A percentile compares a stretch with the other conserved stretches of the same genome.
phyloP scores from a whole-genome alignment of 139 green algal species.

The Tetraselmis chui region DNA sequence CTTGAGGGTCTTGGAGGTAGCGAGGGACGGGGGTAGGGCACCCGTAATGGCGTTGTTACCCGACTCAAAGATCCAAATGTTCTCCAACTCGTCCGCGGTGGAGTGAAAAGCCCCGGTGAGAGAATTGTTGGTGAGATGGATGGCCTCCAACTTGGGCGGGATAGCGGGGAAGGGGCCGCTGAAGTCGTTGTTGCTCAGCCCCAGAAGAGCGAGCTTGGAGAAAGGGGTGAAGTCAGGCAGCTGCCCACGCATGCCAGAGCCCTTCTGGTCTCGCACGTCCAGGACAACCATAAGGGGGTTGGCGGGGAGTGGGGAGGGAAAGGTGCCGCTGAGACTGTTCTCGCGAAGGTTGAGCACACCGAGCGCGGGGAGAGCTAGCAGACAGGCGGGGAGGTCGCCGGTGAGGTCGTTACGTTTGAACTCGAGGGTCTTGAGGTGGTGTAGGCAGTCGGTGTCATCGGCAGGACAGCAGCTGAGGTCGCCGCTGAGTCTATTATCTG shows the following conservation, averaged over 20 bases:
- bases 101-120: not conserved
- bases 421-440: not conserved
- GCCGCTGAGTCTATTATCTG: not conserved
- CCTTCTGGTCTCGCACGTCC: not conserved
- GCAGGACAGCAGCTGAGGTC: not conserved
- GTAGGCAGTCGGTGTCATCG: not conserved
- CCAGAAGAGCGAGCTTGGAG: not conserved
- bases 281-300: not conserved
- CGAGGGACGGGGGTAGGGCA: not conserved
- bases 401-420: not conserved
- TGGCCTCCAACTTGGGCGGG: not conserved
- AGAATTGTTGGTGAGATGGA: not conserved
- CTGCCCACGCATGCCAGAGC: not conserved
- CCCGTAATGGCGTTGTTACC: not conserved
- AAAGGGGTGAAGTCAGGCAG: not conserved
- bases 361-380: not conserved
- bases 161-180: not conserved
- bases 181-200: not conserved
- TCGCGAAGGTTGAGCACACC: not conserved
- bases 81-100: not conserved
- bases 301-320: not conserved
- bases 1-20: not conserved
- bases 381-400: not conserved
- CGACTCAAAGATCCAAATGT: not conserved
- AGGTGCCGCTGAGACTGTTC: not conserved